phyloP scores from a whole-genome alignment of 2,329 filamentous ascomycete species.

The Phaeophleospora eucalypticola region DNA sequence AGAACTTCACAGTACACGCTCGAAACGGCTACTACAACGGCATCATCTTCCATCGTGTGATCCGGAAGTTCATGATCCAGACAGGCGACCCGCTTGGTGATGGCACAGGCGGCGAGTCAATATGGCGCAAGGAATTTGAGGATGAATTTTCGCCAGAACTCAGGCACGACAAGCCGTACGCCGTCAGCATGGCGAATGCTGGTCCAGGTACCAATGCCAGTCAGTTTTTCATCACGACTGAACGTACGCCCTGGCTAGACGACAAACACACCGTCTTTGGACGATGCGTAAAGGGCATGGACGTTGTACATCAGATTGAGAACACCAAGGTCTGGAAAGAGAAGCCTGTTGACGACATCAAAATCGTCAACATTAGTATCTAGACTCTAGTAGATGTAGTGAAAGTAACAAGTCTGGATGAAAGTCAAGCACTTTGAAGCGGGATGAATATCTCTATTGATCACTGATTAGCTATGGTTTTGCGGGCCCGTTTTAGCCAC shows the following conservation, averaged over 20 bases:
- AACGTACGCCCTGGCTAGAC: constrained; percentile 95
- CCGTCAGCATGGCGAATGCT: constrained; percentile 95
- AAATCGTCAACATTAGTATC: constrained; percentile 77
- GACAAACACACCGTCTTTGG: constrained; percentile 96
- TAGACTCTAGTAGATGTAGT: no score
- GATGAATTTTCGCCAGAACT: constrained; percentile 83
- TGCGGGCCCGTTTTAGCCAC: no score
- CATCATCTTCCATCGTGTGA: constrained; percentile 95
- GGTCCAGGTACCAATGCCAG: constrained; percentile 92
- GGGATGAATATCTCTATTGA: no score
- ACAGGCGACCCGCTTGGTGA: constrained; percentile 81
- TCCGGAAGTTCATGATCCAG: constrained; percentile 98
- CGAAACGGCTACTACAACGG: constrained; percentile 93
- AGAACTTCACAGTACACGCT: constrained; percentile 94
- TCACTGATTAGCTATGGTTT: no score
- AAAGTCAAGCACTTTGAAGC: no score
- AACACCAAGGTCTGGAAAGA: constrained; percentile 82
- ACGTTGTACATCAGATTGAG: constrained; percentile 95
- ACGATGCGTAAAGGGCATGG: constrained; percentile 79
- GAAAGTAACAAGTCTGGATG: no score
- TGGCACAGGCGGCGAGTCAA: constrained; percentile 83
- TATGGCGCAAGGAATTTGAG: constrained; percentile 88
- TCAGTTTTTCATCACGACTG: constrained; percentile 98
- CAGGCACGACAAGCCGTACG: constrained; percentile 94
- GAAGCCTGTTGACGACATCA: constrained; percentile 94